Conservation (phyloP, 371 early-diverging fungal species). For the Blastocladiella emersonii region DNA sequence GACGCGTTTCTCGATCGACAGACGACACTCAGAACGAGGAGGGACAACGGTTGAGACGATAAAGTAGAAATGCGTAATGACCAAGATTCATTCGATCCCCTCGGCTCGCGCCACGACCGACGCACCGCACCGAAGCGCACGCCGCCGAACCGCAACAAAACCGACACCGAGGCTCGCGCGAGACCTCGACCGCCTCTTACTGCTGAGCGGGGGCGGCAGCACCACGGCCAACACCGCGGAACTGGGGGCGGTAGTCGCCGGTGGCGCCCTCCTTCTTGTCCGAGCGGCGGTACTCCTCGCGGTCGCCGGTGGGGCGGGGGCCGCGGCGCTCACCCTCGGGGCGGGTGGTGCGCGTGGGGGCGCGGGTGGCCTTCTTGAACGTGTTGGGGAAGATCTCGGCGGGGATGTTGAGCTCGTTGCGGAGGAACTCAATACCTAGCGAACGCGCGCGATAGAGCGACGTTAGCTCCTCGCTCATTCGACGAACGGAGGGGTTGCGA, state of each 20-base stretch:
- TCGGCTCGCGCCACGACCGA: too few species aligned
- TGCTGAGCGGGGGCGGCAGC: not conserved
- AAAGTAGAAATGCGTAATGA: too few species aligned
- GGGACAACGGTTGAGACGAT: too few species aligned
- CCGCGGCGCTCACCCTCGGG: slow-evolving; percentile 24
- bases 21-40: too few species aligned
- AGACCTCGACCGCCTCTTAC: too few species aligned
- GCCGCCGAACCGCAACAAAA: too few species aligned
- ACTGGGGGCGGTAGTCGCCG: slow-evolving; percentile 90
- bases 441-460: not conserved
- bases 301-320: slow-evolving; percentile 54
- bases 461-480: not conserved
- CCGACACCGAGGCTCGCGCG: too few species aligned
- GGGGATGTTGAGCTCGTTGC: slow-evolving; percentile 92
- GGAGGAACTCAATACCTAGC: slow-evolving; percentile 72
- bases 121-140: too few species aligned
- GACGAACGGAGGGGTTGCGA: too few species aligned
- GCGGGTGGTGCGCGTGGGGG: slow-evolving; percentile 32
- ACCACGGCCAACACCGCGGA: slow-evolving; percentile 67
- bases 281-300: slow-evolving; percentile 75
- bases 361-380: slow-evolving; percentile 79
- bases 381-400: slow-evolving; percentile 93
- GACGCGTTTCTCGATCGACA: too few species aligned
- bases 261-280: slow-evolving; percentile 83
- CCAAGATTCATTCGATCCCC: too few species aligned